These are phyloP conservation scores for Acanthamoeba royreba DNA, from an alignment of 208 protist genomes.

Conservation along the genomic window DNA sequence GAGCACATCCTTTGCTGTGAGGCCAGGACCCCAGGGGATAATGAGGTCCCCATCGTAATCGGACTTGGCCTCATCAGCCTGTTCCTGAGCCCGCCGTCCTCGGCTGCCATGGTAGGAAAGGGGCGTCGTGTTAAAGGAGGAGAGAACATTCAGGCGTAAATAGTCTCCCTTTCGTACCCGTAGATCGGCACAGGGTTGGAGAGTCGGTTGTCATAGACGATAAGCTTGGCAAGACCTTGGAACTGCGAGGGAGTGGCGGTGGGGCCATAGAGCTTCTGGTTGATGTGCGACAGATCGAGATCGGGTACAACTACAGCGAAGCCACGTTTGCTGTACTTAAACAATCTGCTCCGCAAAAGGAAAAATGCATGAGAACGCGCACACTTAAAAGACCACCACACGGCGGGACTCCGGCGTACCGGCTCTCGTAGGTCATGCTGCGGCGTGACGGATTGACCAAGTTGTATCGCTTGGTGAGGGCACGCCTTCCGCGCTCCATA, in stretches of 20 bases:
- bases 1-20: neutral
- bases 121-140: neutral
- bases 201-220: neutral
- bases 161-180: too few species aligned
- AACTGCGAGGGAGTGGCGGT: slow-evolving; percentile 16
- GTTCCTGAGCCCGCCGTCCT: neutral
- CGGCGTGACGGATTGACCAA: slow-evolving; percentile 55
- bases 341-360: slow-evolving; percentile 33
- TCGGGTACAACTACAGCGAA: slow-evolving; percentile 24
- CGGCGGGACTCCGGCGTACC: neutral
- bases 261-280: neutral
- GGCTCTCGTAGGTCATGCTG: slow-evolving; percentile 66
- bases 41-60: slow-evolving; percentile 27
- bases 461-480: slow-evolving; percentile 55
- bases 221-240: slow-evolving; percentile 27
- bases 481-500: slow-evolving; percentile 43
- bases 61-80: slow-evolving; percentile 17
- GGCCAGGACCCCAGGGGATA: slow-evolving; percentile 35
- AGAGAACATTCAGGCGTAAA: too few species aligned
- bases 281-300: neutral
- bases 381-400: neutral
- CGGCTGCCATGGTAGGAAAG: neutral
- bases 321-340: slow-evolving; percentile 67
- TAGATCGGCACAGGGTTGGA: slow-evolving; percentile 24
- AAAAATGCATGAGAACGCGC: neutral